phyloP scores from a whole-genome alignment of 345 rosid genomes.

The Clarkia xantiana region DNA sequence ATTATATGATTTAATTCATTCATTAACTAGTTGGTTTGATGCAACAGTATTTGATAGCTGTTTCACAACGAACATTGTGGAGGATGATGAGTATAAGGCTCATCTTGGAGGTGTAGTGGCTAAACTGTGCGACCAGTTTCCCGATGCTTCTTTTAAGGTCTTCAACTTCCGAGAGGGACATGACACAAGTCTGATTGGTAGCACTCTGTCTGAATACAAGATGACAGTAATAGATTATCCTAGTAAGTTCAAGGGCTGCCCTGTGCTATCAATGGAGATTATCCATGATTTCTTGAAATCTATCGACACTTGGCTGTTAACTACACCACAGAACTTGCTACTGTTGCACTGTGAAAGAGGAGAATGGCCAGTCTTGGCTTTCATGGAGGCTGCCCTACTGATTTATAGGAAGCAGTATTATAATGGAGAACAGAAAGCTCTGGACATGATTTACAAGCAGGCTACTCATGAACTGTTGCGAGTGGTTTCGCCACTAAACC shows the following conservation, averaged over 20 bases:
- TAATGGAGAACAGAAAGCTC: constrained; percentile 67
- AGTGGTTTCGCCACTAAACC: constrained; percentile 62
- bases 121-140: constrained; percentile 57
- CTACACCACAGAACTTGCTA: constrained; percentile 57
- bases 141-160: constrained; percentile 67
- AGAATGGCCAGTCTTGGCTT: constrained; percentile 81
- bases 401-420: constrained; percentile 74
- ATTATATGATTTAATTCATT: constrained; percentile 3
- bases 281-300: constrained; percentile 87
- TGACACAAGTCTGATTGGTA: constrained; percentile 36
- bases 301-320: constrained; percentile 91
- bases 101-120: constrained; percentile 50
- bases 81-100: constrained; percentile 43
- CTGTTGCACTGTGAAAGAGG: constrained; percentile 85
- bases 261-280: constrained; percentile 64
- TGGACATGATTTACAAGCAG: constrained; percentile 86
- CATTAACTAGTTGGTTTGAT: neutral
- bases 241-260: constrained; percentile 81
- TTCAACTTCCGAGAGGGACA: constrained; percentile 79
- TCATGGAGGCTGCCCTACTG: constrained; percentile 70
- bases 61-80: constrained; percentile 55
- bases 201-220: constrained; percentile 49
- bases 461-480: constrained; percentile 83
- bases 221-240: constrained; percentile 96
- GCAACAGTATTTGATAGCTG: constrained; percentile 73